Evolutionary conservation across 1,284 basidiomycete species (phyloP), one percentile per base, ranked within the genome.

Genomic region (Cutaneotrichosporon spelunceum): DNA sequence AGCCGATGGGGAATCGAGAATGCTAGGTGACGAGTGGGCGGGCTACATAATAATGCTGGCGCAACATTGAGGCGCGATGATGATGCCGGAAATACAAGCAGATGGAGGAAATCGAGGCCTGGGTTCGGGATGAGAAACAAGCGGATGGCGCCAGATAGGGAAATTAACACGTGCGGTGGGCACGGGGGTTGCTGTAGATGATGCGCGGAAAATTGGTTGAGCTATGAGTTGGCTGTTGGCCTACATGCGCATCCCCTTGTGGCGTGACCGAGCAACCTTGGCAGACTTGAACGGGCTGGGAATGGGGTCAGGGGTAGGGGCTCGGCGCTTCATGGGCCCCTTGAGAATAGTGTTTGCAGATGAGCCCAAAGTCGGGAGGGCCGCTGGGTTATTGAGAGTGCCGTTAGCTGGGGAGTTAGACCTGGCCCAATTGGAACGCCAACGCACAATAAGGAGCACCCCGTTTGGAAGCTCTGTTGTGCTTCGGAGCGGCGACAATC

Each of bases 1-100:
- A 13, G 30, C 30, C 45, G 23, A 26, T 45, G 19, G 26, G 48
- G 48, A 50, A 50, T 50, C 26, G 27, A 29, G 27, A 26, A 50
- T 50, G 48, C 48, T 14, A 50, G 48, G 48, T 50, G 16, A 29
- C 48, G 24, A 49, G 45, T 50, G 26, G 16, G 48, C 3, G 26
- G 14, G 48, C 19, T 27, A 30, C 26, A 50, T n/a, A 29, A 19
- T 29, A 29, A n/a, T 29, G 48, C 14, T 4, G 8, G 27, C 27
- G 48, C 26, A n/a, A 50, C 48, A 50, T 50, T 14, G 27, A 29
- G 24, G 47, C 19, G 45, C 48, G 27, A 26, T 13, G 45, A 26
- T n/a, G 27, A 50, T 30, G 48, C 29, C 4, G 16, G 26, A n/a
- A 29, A 50, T 29, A n/a, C 26, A 30, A 30, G 48, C 26, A 29